A percentile compares a stretch with the other conserved stretches of the same genome.
Evolutionary conservation across 2,329 filamentous ascomycete species (phyloP).

Genomic region (Tympanopsis confertula): DNA sequence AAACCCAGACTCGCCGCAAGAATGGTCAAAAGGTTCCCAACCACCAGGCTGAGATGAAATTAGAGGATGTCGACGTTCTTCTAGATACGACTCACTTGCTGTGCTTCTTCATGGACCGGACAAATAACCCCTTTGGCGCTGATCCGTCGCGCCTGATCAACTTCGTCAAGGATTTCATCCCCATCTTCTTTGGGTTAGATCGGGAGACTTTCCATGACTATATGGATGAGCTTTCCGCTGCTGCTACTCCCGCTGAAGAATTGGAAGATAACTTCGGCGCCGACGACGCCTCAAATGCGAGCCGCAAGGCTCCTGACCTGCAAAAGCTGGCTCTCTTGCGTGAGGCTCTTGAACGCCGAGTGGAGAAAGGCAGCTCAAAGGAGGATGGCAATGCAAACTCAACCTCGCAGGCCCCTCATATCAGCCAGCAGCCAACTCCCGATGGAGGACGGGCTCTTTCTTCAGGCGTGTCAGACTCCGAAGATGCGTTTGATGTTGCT

Average conservation of each 20-base stretch:
- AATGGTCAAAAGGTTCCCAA: constrained; percentile 48
- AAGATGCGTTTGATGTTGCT: constrained; percentile 42
- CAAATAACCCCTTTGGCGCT: constrained; percentile 23
- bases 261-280: constrained; percentile 66
- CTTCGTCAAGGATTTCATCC: constrained; percentile 33
- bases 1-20: constrained; percentile 65
- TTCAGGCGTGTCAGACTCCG: constrained; percentile 58
- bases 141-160: constrained; percentile 28
- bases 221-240: constrained; percentile 28
- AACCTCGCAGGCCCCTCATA: constrained; percentile 39
- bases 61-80: constrained; percentile 51
- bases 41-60: constrained; percentile 66
- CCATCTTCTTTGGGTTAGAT: constrained; percentile 32
- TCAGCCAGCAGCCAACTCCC: constrained; percentile 80
- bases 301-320: constrained; percentile 56
- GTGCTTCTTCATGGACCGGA: constrained; percentile 28
- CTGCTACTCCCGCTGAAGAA: constrained; percentile 63
- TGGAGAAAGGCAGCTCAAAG: constrained; percentile 59
- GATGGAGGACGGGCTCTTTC: constrained; percentile 69
- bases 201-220: constrained; percentile 28
- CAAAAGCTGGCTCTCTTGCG: constrained; percentile 75
- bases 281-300: constrained; percentile 45
- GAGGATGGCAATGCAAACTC: constrained; percentile 51
- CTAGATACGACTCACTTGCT: constrained; percentile 30
- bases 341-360: constrained; percentile 74